These are phyloP conservation scores for Boletus holoroseus DNA, from an alignment of 1,284 basidiomycete species.

Conservation along the genomic window DNA sequence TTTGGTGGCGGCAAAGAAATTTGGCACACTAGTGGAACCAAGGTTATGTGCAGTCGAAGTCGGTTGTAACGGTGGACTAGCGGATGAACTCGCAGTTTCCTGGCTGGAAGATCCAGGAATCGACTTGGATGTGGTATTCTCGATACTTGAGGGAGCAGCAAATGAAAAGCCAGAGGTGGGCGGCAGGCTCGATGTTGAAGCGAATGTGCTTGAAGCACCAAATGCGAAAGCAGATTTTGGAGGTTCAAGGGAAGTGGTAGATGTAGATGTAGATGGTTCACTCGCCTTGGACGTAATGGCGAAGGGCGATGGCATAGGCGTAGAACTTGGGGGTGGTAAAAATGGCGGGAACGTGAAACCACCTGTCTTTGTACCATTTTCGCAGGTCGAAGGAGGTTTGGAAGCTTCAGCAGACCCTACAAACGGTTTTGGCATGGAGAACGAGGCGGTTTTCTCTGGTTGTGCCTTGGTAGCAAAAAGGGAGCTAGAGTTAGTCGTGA, in stretches of 20 bases:
- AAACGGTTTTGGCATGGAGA: slow-evolving; percentile 42
- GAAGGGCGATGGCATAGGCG: slow-evolving; percentile 16
- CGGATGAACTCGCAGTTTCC: slow-evolving; percentile 7
- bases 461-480: slow-evolving; percentile 8
- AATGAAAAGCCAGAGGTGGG: slow-evolving; percentile 15
- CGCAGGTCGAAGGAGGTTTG: slow-evolving; percentile 9
- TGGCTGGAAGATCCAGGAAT: slow-evolving; percentile 5
- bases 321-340: slow-evolving; percentile 23
- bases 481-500: slow-evolving; percentile 11
- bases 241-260: slow-evolving; percentile 11
- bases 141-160: background rate
- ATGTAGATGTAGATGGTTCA: slow-evolving; percentile 16
- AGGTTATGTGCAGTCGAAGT: slow-evolving; percentile 12
- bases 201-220: slow-evolving; percentile 4
- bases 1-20: slow-evolving; percentile 25
- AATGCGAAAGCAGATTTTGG: slow-evolving; percentile 23
- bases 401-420: slow-evolving; percentile 7
- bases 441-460: slow-evolving; percentile 23
- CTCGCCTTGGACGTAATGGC: slow-evolving; percentile 17
- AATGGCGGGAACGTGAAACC: slow-evolving; percentile 24
- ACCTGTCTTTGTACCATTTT: slow-evolving; percentile 16
- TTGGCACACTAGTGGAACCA: slow-evolving; percentile 19
- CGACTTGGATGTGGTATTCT: slow-evolving; percentile 7
- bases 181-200: slow-evolving; percentile 7
- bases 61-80: slow-evolving; percentile 10